A percentile compares a stretch with the other conserved stretches of the same genome.
phyloP scores from a whole-genome alignment of 2,329 filamentous ascomycete genomes.

The Monilinia polystroma region DNA sequence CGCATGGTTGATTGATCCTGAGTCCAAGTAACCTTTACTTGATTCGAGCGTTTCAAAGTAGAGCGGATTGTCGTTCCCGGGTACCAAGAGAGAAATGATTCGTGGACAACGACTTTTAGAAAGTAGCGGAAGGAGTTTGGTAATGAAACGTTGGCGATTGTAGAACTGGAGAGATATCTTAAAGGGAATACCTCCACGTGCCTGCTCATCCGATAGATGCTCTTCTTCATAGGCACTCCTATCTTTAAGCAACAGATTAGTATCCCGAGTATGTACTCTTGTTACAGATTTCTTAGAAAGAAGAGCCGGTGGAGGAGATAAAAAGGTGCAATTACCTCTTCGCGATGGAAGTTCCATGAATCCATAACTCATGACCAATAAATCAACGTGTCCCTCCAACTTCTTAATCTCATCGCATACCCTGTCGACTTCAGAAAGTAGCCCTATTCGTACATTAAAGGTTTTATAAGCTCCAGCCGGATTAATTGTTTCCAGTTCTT shows the following conservation, averaged over 20 bases:
- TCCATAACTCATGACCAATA: conserved; percentile 8
- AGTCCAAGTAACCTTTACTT: not conserved
- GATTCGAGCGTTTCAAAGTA: not conserved
- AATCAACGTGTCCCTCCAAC: conserved; percentile 5
- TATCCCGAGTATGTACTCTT: not conserved
- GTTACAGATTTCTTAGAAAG: not conserved
- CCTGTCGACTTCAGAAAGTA: not conserved
- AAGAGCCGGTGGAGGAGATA: not conserved
- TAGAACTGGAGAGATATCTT: not conserved
- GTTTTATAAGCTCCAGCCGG: not conserved
- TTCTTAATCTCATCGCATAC: not conserved
- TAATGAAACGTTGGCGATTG: conserved; percentile 14
- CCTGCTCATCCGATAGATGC: not conserved
- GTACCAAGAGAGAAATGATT: conserved; percentile 2
- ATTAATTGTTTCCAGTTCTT: not conserved
- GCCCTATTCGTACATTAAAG: not conserved
- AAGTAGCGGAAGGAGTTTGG: conserved; percentile 9
- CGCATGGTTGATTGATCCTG: not conserved
- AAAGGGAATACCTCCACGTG: not conserved
- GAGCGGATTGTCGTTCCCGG: not conserved
- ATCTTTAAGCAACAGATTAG: not conserved
- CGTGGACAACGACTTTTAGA: conserved; percentile 13
- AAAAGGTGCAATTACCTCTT: conserved; percentile 1
- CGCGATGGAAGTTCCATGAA: not conserved
- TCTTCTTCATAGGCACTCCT: not conserved